These are phyloP conservation scores for Emergomyces pasteurianus DNA, from an alignment of 2,329 filamentous ascomycete genomes.

Conservation along the genomic window DNA sequence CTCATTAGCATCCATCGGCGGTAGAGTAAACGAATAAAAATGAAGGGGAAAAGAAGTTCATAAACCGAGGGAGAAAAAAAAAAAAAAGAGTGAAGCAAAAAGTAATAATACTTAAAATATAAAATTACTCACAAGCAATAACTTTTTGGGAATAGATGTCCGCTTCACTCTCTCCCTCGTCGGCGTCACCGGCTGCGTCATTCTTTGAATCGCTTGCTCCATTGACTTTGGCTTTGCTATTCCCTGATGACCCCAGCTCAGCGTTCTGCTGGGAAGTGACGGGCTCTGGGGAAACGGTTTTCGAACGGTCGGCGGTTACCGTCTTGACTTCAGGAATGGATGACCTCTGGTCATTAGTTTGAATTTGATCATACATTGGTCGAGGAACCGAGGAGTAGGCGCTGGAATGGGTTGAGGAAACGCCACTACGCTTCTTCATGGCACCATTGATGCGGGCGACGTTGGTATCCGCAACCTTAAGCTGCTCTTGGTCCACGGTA, in stretches of 20 bases:
- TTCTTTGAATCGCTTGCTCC: conserved; percentile 16
- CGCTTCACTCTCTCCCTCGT: conserved; percentile 53
- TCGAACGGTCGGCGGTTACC: conserved; percentile 38
- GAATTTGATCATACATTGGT: conserved; percentile 44
- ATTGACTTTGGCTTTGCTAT: conserved; percentile 44
- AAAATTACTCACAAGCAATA: conserved; percentile 56
- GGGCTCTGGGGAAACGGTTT: conserved; percentile 47
- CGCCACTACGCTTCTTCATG: conserved; percentile 58
- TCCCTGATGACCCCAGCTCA: conserved; percentile 49
- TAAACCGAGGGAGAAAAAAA: background rate
- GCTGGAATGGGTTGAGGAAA: conserved; percentile 46
- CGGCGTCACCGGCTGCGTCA: conserved; percentile 41
- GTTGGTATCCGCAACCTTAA: conserved; percentile 75
- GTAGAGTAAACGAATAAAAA: background rate
- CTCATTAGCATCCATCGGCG: conserved; percentile 20
- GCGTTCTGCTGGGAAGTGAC: conserved; percentile 56
- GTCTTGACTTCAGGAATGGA: conserved; percentile 18
- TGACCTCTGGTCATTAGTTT: conserved; percentile 20
- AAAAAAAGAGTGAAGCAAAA: conserved; percentile 11
- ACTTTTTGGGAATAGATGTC: conserved; percentile 95
- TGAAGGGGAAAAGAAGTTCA: background rate
- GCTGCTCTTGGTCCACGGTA: conserved; percentile 92
- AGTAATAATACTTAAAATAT: background rate
- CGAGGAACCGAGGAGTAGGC: conserved; percentile 51
- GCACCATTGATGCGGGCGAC: conserved; percentile 49